These are phyloP conservation scores for Cyanidioschyzon merolae DNA, from an alignment of 23 red algal genomes.

Conservation along the genomic window DNA sequence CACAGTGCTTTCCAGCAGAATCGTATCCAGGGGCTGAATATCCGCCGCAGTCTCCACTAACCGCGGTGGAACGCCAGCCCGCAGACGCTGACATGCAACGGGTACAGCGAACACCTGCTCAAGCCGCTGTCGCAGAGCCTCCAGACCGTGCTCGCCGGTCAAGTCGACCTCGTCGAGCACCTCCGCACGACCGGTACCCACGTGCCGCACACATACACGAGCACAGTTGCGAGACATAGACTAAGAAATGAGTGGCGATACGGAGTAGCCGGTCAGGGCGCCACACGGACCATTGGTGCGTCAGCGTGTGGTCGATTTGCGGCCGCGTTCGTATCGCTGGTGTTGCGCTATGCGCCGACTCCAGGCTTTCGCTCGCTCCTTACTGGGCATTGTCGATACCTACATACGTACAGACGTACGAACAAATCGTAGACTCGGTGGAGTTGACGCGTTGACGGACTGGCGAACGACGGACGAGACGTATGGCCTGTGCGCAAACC, in stretches of 20 bases:
- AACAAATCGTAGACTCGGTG: too few relatives aligned
- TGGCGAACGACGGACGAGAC: too few relatives aligned
- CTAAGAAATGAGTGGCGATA: neutral
- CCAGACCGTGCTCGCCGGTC: neutral
- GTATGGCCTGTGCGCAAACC: neutral
- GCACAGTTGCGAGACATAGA: neutral
- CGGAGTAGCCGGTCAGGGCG: too few relatives aligned
- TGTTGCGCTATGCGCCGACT: too few relatives aligned
- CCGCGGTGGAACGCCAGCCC: constrained; percentile 3
- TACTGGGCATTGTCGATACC: too few relatives aligned
- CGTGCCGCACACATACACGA: neutral
- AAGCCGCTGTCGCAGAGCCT: neutral
- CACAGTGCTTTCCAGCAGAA: neutral
- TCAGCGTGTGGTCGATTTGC: too few relatives aligned
- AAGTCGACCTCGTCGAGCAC: neutral
- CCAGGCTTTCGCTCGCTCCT: too few relatives aligned
- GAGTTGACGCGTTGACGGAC: too few relatives aligned
- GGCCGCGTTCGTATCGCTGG: too few relatives aligned
- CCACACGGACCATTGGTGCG: too few relatives aligned
- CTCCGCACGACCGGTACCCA: neutral
- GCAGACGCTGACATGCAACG: neutral
- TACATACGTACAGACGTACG: too few relatives aligned
- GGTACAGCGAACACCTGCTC: neutral
- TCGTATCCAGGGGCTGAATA: neutral
- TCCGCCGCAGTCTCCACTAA: neutral